phyloP scores from a whole-genome alignment of 768 basidiomycete genomes.

The Ramaria sp. region DNA sequence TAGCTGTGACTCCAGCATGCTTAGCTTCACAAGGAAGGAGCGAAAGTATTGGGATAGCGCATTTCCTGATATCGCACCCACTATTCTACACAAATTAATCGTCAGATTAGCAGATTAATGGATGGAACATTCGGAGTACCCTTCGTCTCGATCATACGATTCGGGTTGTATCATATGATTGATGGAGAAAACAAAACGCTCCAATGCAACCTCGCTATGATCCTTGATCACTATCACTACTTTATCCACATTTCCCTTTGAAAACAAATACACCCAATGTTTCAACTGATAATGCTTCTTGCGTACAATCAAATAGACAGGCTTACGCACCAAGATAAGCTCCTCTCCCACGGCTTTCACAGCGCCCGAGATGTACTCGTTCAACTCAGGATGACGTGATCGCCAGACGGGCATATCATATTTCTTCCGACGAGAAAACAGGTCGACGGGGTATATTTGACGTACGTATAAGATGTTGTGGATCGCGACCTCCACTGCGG shows the following conservation, averaged over 20 bases:
- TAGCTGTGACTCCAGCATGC: constrained; percentile 65
- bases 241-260: constrained; percentile 68
- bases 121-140: constrained; percentile 27
- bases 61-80: constrained; percentile 54
- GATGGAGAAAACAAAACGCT: constrained; percentile 84
- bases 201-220: constrained; percentile 68
- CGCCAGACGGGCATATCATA: constrained; percentile 89
- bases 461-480: constrained; percentile 89
- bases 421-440: constrained; percentile 82
- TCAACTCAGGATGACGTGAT: constrained; percentile 80
- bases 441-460: constrained; percentile 78
- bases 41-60: constrained; percentile 70
- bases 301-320: not conserved
- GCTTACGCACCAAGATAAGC: constrained; percentile 39
- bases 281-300: not conserved
- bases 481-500: constrained; percentile 83
- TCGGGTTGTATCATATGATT: constrained; percentile 71
- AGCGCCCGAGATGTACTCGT: constrained; percentile 83
- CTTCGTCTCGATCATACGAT: constrained; percentile 55
- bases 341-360: constrained; percentile 77
- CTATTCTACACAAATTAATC: constrained; percentile 35
- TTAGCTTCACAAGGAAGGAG: constrained; percentile 73
- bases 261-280: not conserved
- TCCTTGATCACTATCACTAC: constrained; percentile 81
- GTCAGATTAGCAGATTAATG: not conserved